Evolutionary conservation across 1,139 yeast genomes (phyloP).

Genomic region (Scheffersomyces cryptocercus): DNA sequence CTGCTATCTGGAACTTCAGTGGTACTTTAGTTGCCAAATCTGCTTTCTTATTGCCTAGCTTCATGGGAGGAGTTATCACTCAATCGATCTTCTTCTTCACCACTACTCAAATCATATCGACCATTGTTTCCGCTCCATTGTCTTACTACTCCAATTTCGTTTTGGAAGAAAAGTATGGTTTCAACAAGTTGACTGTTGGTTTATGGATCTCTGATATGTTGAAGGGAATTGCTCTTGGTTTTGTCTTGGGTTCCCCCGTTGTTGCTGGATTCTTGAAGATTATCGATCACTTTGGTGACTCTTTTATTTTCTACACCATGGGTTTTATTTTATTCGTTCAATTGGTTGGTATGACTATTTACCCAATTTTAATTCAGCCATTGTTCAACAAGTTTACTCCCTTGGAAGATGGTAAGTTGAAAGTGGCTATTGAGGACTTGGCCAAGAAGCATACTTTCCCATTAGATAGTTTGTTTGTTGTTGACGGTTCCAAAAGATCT

Average conservation of each 20-base stretch:
- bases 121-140: conserved; percentile 62
- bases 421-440: conserved; percentile 74
- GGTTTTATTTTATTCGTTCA: conserved; percentile 70
- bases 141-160: conserved; percentile 80
- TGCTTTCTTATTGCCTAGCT: conserved; percentile 39
- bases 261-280: conserved; percentile 77
- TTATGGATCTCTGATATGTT: conserved; percentile 73
- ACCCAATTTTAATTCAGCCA: conserved; percentile 87
- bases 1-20: conserved; percentile 66
- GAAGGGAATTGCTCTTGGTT: conserved; percentile 56
- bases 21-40: conserved; percentile 37
- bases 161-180: conserved; percentile 88
- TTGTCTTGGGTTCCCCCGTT: conserved; percentile 70
- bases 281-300: conserved; percentile 75
- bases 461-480: conserved; percentile 75
- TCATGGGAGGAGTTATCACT: conserved; percentile 56
- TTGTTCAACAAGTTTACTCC: conserved; percentile 89
- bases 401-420: conserved; percentile 86
- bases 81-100: conserved; percentile 64
- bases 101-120: conserved; percentile 47
- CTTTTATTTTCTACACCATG: conserved; percentile 79
- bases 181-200: conserved; percentile 75
- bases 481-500: conserved; percentile 94
- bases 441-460: conserved; percentile 83
- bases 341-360: conserved; percentile 68